Conservation (phyloP, 2,329 filamentous ascomycete genomes). For the Pseudohalonectria lignicola region DNA sequence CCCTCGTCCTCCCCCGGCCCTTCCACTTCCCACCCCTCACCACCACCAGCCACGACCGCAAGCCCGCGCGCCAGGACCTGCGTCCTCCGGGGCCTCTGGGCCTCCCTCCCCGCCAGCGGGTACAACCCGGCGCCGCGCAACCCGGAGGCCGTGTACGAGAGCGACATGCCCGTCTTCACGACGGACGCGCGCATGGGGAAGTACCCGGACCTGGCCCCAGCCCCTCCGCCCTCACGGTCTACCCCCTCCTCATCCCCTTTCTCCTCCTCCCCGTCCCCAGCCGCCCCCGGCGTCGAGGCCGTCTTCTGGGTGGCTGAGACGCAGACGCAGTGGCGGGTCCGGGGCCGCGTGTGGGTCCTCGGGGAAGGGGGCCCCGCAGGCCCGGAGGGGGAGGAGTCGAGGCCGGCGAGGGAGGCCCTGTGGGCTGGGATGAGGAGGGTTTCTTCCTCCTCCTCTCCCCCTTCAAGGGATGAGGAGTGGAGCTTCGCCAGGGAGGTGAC, state of each 20-base stretch:
- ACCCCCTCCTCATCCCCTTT: constrained; percentile 27
- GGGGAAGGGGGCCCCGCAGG: constrained; percentile 45
- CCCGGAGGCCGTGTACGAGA: constrained; percentile 51
- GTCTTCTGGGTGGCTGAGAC: constrained; percentile 68
- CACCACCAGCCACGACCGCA: no score
- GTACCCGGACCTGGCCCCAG: constrained; percentile 54
- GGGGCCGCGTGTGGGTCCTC: constrained; percentile 66
- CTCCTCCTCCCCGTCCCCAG: constrained; percentile 52
- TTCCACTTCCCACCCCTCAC: no score
- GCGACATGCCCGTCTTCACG: constrained; percentile 72
- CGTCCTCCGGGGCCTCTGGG: constrained; percentile 79
- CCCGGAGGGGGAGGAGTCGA: constrained; percentile 39
- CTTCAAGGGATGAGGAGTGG: constrained; percentile 41
- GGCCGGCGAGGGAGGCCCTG: constrained; percentile 34
- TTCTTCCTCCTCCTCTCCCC: no score
- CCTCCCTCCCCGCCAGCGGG: constrained; percentile 57
- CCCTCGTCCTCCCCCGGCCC: no score
- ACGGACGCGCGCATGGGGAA: constrained; percentile 87
- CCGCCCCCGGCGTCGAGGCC: constrained; percentile 68
- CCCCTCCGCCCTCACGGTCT: constrained; percentile 28
- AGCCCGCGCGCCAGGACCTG: constrained; percentile 67
- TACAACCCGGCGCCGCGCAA: constrained; percentile 66
- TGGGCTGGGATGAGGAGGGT: constrained; percentile 46
- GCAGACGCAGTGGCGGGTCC: constrained; percentile 75
- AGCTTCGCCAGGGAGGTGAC: constrained; percentile 72